Conservation (phyloP, 176 grass and related monocot species). For the Carex scoparia region DNA sequence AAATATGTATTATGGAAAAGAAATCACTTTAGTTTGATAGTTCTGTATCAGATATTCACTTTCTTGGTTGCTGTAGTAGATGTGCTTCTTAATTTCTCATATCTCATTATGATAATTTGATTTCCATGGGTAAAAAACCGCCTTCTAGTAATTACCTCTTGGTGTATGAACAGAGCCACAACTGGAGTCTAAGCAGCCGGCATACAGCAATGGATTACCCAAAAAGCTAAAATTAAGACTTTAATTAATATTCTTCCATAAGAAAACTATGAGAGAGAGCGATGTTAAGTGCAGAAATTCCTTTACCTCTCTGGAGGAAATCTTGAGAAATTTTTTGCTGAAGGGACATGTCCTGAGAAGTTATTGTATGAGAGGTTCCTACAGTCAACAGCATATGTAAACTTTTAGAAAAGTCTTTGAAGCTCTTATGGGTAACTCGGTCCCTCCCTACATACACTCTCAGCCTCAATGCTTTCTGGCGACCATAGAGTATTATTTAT, state of each 20-base stretch:
- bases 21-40: not conserved
- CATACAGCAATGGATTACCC: conserved; percentile 65
- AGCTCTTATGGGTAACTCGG: not conserved
- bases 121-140: not conserved
- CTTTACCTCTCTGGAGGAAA: conserved; percentile 78
- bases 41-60: not conserved
- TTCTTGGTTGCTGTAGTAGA: not conserved
- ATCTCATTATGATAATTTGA: not conserved
- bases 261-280: not conserved
- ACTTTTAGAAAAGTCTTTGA: conserved; percentile 8
- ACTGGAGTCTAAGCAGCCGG: conserved; percentile 46
- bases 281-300: not conserved
- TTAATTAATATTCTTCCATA: not conserved
- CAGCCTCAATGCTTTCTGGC: not conserved
- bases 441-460: not conserved
- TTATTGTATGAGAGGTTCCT: conserved; percentile 97
- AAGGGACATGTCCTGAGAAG: conserved; percentile 70
- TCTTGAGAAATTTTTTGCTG: conserved; percentile 73
- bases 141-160: conserved; percentile 48
- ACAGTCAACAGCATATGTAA: conserved; percentile 28
- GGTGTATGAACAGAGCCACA: conserved; percentile 48
- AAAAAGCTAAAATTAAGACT: conserved; percentile 55
- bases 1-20: not conserved
- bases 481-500: not conserved
- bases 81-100: not conserved